Percentiles rank a stretch among this genome's conserved stretches.
Conservation (phyloP, 106 monocot genomes). For the Ottelia alismoides region DNA sequence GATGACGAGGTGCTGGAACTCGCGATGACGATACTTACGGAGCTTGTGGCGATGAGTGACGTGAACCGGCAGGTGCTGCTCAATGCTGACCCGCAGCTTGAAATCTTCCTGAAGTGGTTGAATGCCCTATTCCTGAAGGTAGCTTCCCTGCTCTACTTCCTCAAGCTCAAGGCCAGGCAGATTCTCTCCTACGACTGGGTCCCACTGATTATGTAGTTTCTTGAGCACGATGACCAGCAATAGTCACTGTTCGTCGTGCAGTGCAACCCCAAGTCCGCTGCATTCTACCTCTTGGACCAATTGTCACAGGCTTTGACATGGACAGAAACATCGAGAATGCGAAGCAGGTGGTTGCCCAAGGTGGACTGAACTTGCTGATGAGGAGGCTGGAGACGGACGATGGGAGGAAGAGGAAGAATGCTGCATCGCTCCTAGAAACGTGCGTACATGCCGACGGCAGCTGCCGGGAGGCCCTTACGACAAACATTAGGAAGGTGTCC, state of each 20-base stretch:
- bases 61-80: neutral
- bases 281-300: constrained; percentile 7
- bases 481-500: too few relatives aligned
- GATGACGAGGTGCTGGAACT: constrained; percentile 2
- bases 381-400: too few relatives aligned
- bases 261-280: constrained; percentile 8
- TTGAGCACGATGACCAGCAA: constrained; percentile 5
- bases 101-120: constrained; percentile 6
- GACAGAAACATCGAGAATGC: too few relatives aligned
- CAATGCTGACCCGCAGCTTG: constrained; percentile 8
- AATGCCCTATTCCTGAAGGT: constrained; percentile 2
- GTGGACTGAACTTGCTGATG: too few relatives aligned
- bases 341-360: too few relatives aligned
- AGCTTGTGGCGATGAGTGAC: constrained; percentile 1
- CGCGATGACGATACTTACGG: neutral
- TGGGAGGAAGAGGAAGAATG: too few relatives aligned
- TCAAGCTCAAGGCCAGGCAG: constrained; percentile 9
- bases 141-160: constrained; percentile 3
- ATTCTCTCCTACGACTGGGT: constrained; percentile 5
- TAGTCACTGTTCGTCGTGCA: constrained; percentile 8
- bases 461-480: too few relatives aligned
- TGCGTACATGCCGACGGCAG: too few relatives aligned
- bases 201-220: constrained; percentile 2
- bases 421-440: too few relatives aligned
- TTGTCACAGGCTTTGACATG: constrained; percentile 1